Evolutionary conservation across 2,329 filamentous ascomycete genomes (phyloP).

Genomic region (Diplodia sapinea): DNA sequence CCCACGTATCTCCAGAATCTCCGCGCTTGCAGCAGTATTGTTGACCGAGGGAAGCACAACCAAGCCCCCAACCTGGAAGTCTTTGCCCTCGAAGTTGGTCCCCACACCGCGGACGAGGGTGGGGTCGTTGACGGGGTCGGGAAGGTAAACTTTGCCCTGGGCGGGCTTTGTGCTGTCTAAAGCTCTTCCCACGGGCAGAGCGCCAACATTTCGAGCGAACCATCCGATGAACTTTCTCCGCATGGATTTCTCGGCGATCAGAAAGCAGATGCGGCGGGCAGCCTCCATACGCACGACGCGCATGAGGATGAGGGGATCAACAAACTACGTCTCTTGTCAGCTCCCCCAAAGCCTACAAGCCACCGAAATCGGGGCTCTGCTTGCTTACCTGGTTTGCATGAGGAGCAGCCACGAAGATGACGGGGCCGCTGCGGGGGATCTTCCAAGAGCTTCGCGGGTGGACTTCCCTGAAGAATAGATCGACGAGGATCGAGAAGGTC

Average conservation of each 20-base stretch:
- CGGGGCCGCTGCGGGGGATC: conserved; percentile 83
- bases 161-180: conserved; percentile 86
- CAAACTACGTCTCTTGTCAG: conserved; percentile 67
- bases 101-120: conserved; percentile 78
- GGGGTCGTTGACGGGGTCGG: conserved; percentile 84
- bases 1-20: conserved; percentile 80
- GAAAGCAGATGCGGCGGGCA: conserved; percentile 84
- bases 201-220: conserved; percentile 81
- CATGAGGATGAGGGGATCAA: conserved; percentile 93
- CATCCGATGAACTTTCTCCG: conserved; percentile 86
- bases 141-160: conserved; percentile 81
- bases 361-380: not conserved
- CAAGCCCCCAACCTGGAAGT: conserved; percentile 79
- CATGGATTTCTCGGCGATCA: conserved; percentile 96
- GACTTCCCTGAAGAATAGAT: conserved; percentile 98
- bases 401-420: conserved; percentile 94
- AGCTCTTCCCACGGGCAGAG: conserved; percentile 90
- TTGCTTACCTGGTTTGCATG: conserved; percentile 86
- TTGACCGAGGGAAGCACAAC: conserved; percentile 86
- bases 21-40: conserved; percentile 78
- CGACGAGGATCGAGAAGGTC: conserved; percentile 80
- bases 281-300: conserved; percentile 86
- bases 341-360: not conserved
- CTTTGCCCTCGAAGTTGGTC: conserved; percentile 76
- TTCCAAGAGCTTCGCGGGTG: conserved; percentile 95